Evolutionary conservation across 106 monocot genomes (phyloP), one percentile per base, ranked within the genome.

Genomic region (Allium fistulosum): DNA sequence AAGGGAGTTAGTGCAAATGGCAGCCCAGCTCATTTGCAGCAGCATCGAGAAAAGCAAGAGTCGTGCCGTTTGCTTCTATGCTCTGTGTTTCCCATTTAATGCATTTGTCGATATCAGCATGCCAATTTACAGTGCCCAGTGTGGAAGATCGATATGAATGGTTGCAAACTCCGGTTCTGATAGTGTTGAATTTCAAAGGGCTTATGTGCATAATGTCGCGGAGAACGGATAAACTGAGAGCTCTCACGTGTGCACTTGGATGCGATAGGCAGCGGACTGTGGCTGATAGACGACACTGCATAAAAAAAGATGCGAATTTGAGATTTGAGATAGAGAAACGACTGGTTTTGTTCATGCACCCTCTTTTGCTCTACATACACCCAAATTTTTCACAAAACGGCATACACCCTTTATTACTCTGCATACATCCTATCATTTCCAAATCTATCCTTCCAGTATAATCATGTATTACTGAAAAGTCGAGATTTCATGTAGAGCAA

Each of bases 241-340:
- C 89, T 15, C 97, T 86, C 6, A 92, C 97, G 17, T 87, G 97
- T 12, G 97, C 97, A 26, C 97, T 97, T 10, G 97, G 87, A 77
- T 97, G 97, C 18, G 97, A 97, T 62, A 97, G 87, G 71, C 92
- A 92, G 50, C 97, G 86, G 48, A 97, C 77, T 2, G 97, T 97
- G 15, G 84, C 89, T 14, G 97, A 80, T 68, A 97, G 59, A 58
- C 92, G 92, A 17, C 88, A 97, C 97, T 97, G 92, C 72, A 70
- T 9, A 2, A 37, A 28, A 52, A 49, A 48, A 63, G 26, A 51
- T 12, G 47, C 12, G 56, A 9, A 13, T 15, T 46, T 57, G 64
- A 61, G 26, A 12, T 61, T 60, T n/a, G 60, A 60, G 14, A 9
- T 60, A 9, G 14, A 9, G 14, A 22, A 22, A 22, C 22, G 22